A percentile compares a stretch with the other conserved stretches of the same genome.
Conservation (phyloP, 2,329 filamentous ascomycete genomes). For the Piedraia hortae region DNA sequence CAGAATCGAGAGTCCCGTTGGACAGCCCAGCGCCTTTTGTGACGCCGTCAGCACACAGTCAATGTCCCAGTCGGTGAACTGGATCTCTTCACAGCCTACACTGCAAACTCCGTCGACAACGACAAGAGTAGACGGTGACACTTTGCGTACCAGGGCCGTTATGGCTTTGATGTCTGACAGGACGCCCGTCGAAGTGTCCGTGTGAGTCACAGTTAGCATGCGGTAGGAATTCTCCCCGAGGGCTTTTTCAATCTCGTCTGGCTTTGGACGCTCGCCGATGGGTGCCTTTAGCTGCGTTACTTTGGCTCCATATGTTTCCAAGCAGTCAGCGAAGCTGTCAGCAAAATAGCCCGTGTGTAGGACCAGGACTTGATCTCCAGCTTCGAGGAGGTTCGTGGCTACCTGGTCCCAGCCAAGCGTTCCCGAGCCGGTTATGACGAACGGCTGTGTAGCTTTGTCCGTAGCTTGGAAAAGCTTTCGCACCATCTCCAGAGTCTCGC, state of each 20-base stretch:
- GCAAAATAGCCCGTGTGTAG: conserved; percentile 94
- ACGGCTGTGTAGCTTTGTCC: conserved; percentile 58
- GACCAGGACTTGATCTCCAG: conserved; percentile 71
- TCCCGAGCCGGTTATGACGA: conserved; percentile 78
- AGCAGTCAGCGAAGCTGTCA: conserved; percentile 78
- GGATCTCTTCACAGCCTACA: conserved; percentile 84
- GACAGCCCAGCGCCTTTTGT: conserved; percentile 90
- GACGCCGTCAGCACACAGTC: conserved; percentile 84
- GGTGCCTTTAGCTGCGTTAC: conserved; percentile 73
- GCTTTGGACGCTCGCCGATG: conserved; percentile 64
- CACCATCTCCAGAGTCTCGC: conserved; percentile 64
- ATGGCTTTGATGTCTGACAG: conserved; percentile 70
- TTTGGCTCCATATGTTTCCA: conserved; percentile 71
- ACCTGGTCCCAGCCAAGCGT: conserved; percentile 94
- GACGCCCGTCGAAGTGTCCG: conserved; percentile 91
- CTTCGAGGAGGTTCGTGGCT: conserved; percentile 73
- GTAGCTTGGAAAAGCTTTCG: conserved; percentile 86
- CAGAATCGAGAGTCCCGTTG: conserved; percentile 76
- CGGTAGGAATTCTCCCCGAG: conserved; percentile 83
- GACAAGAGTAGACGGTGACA: conserved; percentile 74
- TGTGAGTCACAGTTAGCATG: conserved; percentile 79
- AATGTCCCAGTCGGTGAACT: conserved; percentile 81
- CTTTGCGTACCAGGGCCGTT: conserved; percentile 53
- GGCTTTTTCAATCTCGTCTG: conserved; percentile 67
- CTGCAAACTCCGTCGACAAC: conserved; percentile 94